Conservation (phyloP, 75 land plant species). For the Picea glauca region DNA sequence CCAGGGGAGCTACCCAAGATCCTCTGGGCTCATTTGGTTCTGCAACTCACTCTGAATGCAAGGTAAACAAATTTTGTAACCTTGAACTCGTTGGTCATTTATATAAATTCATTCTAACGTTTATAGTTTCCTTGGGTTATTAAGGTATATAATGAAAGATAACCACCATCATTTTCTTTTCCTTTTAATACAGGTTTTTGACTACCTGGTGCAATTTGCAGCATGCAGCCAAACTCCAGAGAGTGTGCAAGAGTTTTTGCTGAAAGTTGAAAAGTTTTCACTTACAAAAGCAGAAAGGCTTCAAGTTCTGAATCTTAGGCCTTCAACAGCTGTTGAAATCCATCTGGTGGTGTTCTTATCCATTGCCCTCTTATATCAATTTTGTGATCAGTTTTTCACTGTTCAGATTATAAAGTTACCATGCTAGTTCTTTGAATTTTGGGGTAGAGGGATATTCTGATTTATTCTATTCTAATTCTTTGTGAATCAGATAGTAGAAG, state of each 20-base stretch:
- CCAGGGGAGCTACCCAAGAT: slow-evolving; percentile 60
- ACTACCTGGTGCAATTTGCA: slow-evolving; percentile 41
- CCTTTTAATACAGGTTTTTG: slow-evolving; percentile 33
- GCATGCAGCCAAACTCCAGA: slow-evolving; percentile 53
- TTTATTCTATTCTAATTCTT: not conserved
- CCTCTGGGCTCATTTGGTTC: slow-evolving; percentile 31
- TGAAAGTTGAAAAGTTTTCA: slow-evolving; percentile 20
- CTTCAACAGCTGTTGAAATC: slow-evolving; percentile 46
- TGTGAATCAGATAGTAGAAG: slow-evolving; percentile 25
- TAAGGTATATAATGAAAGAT: too few species aligned
- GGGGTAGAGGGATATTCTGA: not conserved
- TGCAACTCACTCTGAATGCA: slow-evolving; percentile 63
- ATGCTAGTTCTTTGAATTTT: slow-evolving; percentile 31
- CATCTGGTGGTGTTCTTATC: slow-evolving; percentile 14
- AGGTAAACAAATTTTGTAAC: too few species aligned
- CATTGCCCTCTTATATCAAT: too few species aligned
- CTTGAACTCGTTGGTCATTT: too few species aligned
- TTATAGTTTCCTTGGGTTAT: too few species aligned
- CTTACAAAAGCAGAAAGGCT: slow-evolving; percentile 48
- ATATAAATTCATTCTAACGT: too few species aligned
- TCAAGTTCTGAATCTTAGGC: slow-evolving; percentile 55
- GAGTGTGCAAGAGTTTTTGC: slow-evolving; percentile 17
- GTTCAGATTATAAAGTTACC: not conserved
- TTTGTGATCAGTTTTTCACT: too few species aligned
- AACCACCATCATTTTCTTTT: too few species aligned